A percentile compares a stretch with the other conserved stretches of the same genome.
Conservation (phyloP, 1,284 basidiomycete genomes). For the Marasmius tenuissimus region DNA sequence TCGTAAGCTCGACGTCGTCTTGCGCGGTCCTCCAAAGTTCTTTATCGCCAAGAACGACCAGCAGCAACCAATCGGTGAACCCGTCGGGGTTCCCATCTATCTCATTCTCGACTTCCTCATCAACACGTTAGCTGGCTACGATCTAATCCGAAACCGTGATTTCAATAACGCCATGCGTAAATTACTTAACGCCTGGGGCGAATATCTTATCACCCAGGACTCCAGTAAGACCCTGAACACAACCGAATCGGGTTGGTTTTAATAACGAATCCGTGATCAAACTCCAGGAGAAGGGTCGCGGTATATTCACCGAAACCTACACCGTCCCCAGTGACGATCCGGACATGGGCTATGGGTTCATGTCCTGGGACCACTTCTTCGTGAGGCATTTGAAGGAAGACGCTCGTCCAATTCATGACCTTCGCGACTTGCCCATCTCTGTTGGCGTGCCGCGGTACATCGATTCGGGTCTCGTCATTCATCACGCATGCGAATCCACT, state of each 20-base stretch:
- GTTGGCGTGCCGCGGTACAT: too few species aligned
- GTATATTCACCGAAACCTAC: neutral
- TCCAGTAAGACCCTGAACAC: neutral
- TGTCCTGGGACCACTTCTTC: too few species aligned
- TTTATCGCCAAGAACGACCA: neutral
- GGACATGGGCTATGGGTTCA: neutral
- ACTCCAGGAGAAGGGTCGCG: neutral
- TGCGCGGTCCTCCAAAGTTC: neutral
- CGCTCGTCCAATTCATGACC: too few species aligned
- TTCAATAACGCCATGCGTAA: neutral
- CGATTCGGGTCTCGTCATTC: constrained; percentile 23
- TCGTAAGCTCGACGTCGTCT: neutral
- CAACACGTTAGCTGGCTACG: neutral
- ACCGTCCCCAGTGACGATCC: neutral
- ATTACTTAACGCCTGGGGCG: neutral
- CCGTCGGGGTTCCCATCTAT: neutral
- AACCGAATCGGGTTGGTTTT: neutral
- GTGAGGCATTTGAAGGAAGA: too few species aligned
- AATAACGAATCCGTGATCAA: neutral
- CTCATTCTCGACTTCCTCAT: neutral
- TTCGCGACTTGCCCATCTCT: too few species aligned
- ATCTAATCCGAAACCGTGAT: neutral
- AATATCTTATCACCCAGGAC: neutral
- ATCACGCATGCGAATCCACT: constrained; percentile 31
- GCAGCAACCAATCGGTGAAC: neutral